Evolutionary conservation across 1,284 basidiomycete species (phyloP).

Genomic region (Lentinula novae-zelandiae): DNA sequence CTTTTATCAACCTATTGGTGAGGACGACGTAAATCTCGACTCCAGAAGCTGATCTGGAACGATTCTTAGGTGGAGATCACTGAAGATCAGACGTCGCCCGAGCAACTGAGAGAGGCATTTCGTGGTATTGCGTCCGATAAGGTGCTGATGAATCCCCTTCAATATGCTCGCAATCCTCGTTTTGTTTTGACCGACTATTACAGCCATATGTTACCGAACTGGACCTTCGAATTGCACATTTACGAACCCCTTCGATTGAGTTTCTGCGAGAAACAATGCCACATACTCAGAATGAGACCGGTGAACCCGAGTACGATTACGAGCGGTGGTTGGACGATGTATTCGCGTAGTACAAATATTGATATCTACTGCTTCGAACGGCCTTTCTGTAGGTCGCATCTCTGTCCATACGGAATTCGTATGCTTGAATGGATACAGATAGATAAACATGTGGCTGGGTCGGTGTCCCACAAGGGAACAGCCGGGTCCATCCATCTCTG

Average conservation of each 20-base stretch:
- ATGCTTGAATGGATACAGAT: no score
- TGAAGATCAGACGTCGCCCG: slow-evolving; percentile 91
- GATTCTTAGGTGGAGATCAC: slow-evolving; percentile 81
- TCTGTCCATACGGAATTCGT: no score
- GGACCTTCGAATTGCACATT: slow-evolving; percentile 84
- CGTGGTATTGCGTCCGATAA: slow-evolving; percentile 89
- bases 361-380: neutral
- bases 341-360: slow-evolving; percentile 43
- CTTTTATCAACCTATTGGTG: slow-evolving; percentile 92
- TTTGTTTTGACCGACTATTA: slow-evolving; percentile 9
- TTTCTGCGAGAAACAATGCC: slow-evolving; percentile 84
- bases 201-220: slow-evolving; percentile 93
- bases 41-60: neutral
- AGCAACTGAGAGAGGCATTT: slow-evolving; percentile 93
- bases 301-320: slow-evolving; percentile 74
- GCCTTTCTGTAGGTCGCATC: no score
- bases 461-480: no score
- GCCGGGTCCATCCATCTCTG: no score
- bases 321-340: slow-evolving; percentile 77
- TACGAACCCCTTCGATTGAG: slow-evolving; percentile 76
- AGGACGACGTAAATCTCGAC: slow-evolving; percentile 16
- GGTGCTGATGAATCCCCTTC: slow-evolving; percentile 38
- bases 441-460: no score
- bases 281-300: slow-evolving; percentile 41
- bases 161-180: neutral